Base-by-base conservation (phyloP, 2,329 filamentous ascomycete genomes). In the Phyllosticta capitalensis region DNA sequence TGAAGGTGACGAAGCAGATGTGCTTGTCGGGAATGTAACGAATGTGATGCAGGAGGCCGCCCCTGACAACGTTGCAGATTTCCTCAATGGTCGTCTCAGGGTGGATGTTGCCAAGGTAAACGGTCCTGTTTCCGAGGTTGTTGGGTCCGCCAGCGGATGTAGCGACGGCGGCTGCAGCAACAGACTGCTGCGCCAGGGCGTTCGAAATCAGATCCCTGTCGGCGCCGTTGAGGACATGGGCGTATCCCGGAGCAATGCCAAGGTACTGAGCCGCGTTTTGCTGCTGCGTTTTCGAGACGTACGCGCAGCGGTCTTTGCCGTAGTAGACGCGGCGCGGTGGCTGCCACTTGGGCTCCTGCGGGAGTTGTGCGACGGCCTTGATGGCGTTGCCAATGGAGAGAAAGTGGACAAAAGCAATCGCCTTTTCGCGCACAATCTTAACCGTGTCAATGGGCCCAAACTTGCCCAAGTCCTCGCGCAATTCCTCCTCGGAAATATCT, bases 21-120 rank as follows among this genome's bases (percentile, higher is more conserved):
- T 99, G 94, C 83, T 99, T 99, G 79, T 99, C 94, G 6, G 94
- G 94, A 67, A 99, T 99, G 76, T 97, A 99, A 67, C 94, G 90
- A 74, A 99, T 95, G 74, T 99, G 94, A 74, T 99, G 94, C 67
- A 99, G 81, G 65, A 99, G 83, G 67, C 94, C 94, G 61, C 94
- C 94, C 64, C 94, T 86, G 56, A 99, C 94, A 60, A 99, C 94
- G 70, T 99, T 99, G 82, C 94, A 99, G 72, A 99, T 99, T 78
- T 99, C 94, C 78, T 99, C 94, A 67, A 97, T 95, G 1, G 92
- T 97, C 1, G 94, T 99, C 78, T 99, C 94, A 0, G 94, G 94
- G 74, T 99, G 94, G 65, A 99, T 99, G 76, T 99, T 99, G 67
- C 94, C 94, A 6, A 99, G 82, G 72, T 99, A 99, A 64, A 99